phyloP scores from a whole-genome alignment of 495 filamentous ascomycete species.

The Beverwykella pulmonaria region DNA sequence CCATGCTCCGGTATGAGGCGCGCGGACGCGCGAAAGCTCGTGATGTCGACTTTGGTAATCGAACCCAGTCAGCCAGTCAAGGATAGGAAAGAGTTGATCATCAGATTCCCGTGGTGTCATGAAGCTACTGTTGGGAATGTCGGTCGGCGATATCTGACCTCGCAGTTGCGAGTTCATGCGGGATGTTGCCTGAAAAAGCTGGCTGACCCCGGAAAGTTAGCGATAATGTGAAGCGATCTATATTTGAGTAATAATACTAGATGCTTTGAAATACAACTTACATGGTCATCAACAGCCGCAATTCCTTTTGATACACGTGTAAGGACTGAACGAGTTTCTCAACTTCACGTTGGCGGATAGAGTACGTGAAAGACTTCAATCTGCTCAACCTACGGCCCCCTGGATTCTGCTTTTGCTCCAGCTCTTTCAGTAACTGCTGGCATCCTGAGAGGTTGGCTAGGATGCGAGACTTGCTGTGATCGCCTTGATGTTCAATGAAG shows the following conservation, averaged over 20 bases:
- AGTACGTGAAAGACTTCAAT: background rate
- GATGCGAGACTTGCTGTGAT: background rate
- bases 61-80: slow-evolving; percentile 2
- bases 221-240: too few species aligned
- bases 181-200: background rate
- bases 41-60: slow-evolving; percentile 9
- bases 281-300: slow-evolving; percentile 3
- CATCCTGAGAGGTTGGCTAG: background rate
- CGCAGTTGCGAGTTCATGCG: background rate
- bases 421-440: background rate
- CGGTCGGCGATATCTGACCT: background rate
- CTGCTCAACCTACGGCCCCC: background rate
- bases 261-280: background rate
- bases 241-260: background rate
- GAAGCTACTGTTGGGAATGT: background rate
- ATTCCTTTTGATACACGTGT: background rate
- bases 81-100: background rate
- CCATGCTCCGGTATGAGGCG: slow-evolving; percentile 1
- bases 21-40: background rate
- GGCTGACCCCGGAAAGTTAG: background rate
- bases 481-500: background rate
- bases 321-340: background rate
- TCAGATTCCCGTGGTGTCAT: background rate
- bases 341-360: background rate
- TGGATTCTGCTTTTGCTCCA: background rate